Evolutionary conservation across 1,284 basidiomycete species (phyloP).

Genomic region (Sparassis latifolia): DNA sequence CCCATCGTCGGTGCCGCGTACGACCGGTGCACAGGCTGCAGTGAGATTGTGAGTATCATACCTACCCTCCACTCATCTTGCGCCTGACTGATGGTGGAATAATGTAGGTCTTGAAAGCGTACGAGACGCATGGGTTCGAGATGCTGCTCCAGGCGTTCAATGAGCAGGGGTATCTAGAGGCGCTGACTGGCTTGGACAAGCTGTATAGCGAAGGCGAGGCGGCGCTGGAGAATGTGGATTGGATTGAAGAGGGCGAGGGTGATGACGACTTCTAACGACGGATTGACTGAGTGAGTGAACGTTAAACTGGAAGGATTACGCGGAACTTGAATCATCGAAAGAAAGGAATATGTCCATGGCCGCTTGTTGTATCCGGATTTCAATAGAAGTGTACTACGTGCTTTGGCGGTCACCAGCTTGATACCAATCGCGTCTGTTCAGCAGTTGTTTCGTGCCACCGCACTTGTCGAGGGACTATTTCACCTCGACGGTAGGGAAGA

Average conservation of each 20-base stretch:
- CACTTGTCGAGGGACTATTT: no score
- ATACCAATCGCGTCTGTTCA: no score
- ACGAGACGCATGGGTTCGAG: slow-evolving; percentile 68
- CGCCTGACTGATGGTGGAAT: neutral
- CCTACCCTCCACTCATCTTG: neutral
- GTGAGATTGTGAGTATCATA: slow-evolving; percentile 51
- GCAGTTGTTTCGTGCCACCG: no score
- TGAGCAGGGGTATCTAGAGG: slow-evolving; percentile 76
- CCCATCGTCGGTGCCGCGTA: slow-evolving; percentile 85
- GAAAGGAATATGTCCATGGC: no score
- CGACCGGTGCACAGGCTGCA: slow-evolving; percentile 87
- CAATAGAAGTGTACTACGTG: no score
- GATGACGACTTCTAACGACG: slow-evolving; percentile 8
- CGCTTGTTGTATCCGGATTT: no score
- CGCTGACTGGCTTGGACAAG: slow-evolving; percentile 81
- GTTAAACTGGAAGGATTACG: no score
- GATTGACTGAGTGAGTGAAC: no score
- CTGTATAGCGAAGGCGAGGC: slow-evolving; percentile 77
- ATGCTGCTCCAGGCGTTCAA: slow-evolving; percentile 85
- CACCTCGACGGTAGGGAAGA: no score
- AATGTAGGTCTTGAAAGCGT: slow-evolving; percentile 66
- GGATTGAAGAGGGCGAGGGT: slow-evolving; percentile 64
- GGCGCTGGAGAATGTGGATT: slow-evolving; percentile 69
- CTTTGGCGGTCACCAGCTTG: no score
- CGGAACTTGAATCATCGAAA: no score